Conservation (phyloP, 2,329 filamentous ascomycete species). For the Colletotrichum tropicicola region DNA sequence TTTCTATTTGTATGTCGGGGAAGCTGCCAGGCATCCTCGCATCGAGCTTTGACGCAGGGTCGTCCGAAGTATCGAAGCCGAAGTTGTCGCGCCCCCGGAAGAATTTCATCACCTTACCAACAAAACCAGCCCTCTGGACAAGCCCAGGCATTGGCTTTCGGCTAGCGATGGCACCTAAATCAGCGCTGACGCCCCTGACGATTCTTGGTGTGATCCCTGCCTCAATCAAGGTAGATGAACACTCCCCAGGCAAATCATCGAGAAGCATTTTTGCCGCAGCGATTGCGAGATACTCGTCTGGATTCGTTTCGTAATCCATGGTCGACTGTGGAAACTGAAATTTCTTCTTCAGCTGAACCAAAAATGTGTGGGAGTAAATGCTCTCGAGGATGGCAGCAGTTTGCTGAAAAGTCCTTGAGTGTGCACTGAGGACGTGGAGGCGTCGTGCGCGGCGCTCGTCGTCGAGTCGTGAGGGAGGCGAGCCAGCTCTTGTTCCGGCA, state of each 20-base stretch:
- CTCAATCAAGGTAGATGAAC: background rate
- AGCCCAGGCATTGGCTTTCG: conserved; percentile 20
- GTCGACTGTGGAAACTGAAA: conserved; percentile 2
- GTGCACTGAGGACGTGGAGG: background rate
- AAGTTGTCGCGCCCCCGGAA: conserved; percentile 20
- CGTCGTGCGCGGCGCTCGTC: background rate
- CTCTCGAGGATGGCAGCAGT: conserved; percentile 18
- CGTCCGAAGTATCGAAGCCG: conserved; percentile 1
- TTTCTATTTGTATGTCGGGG: background rate
- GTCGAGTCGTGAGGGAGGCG: background rate
- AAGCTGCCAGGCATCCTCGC: conserved; percentile 25
- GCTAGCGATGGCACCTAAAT: conserved; percentile 16
- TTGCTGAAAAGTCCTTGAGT: background rate
- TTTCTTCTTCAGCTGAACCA: conserved; percentile 7
- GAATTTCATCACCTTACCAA: conserved; percentile 25
- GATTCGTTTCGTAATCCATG: conserved; percentile 18
- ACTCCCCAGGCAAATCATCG: conserved; percentile 17
- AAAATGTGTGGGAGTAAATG: conserved; percentile 23
- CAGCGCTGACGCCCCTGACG: conserved; percentile 14
- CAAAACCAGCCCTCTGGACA: conserved; percentile 21
- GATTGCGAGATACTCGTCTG: conserved; percentile 15
- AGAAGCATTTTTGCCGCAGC: background rate
- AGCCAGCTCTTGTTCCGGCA: background rate
- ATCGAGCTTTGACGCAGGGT: background rate
- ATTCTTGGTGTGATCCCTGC: conserved; percentile 11